These are phyloP conservation scores for Pythium folliculosum DNA, from an alignment of 352 stramenopile genomes.

Conservation along the genomic window DNA sequence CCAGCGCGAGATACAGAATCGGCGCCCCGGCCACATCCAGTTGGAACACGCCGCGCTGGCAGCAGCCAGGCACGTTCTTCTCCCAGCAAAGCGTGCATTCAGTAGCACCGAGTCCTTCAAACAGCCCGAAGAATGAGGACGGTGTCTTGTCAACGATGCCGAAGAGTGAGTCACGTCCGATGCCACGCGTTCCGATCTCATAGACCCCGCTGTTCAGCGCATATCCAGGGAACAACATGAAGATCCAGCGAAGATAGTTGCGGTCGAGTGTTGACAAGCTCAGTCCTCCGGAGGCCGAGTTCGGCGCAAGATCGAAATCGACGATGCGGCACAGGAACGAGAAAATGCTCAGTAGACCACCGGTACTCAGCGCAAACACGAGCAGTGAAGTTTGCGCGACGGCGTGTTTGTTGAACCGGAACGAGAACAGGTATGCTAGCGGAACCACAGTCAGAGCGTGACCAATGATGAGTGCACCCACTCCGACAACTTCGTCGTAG, in stretches of 20 bases:
- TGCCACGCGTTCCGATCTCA: constrained; percentile 63
- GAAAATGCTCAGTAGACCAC: constrained; percentile 64
- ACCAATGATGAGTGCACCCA: constrained; percentile 38
- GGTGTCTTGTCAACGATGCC: constrained; percentile 29
- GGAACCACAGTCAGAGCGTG: constrained; percentile 52
- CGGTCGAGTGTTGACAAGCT: constrained; percentile 53
- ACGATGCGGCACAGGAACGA: constrained; percentile 73
- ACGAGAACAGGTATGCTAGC: constrained; percentile 59
- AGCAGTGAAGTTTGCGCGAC: constrained; percentile 62
- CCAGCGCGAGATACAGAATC: constrained; percentile 44
- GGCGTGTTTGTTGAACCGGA: constrained; percentile 55
- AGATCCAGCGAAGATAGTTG: constrained; percentile 72
- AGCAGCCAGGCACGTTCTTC: constrained; percentile 32
- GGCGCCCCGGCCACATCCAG: constrained; percentile 47
- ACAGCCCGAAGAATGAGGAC: constrained; percentile 56
- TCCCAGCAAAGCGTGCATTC: constrained; percentile 51
- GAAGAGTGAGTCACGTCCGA: constrained; percentile 44
- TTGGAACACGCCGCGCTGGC: constrained; percentile 42
- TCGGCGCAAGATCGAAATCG: constrained; percentile 32
- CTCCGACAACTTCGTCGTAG: constrained; percentile 36
- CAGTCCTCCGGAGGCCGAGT: constrained; percentile 16
- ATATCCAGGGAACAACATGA: constrained; percentile 67
- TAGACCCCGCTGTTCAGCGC: constrained; percentile 62
- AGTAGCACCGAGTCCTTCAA: constrained; percentile 40
- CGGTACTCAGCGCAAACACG: constrained; percentile 52